Evolutionary conservation across 306 rosid genomes (phyloP), one percentile per base, ranked within the genome.

Genomic region (Phaseolus lunatus): DNA sequence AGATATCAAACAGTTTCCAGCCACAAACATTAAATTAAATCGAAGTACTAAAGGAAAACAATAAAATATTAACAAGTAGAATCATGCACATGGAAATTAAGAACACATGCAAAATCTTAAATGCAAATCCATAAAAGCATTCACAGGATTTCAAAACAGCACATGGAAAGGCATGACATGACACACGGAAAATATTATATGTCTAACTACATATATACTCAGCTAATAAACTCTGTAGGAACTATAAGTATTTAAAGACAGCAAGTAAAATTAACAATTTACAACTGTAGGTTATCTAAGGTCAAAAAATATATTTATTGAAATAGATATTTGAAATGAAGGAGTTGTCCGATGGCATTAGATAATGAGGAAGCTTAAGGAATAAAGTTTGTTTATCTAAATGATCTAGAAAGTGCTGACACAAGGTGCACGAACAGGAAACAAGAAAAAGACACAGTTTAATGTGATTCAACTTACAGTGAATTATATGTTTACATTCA

Each of bases 391-490:
- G 26, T 22, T 19, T 53, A 37, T 47, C 47, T 13, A 58, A 58
- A 6, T 41, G 64, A 15, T 31, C 19, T 16, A 58, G n/a, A n/a
- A n/a, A n/a, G 23, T 35, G 53, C 20, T 37, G 24, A 15, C 49
- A 22, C 39, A 73, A 73, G 76, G 50, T 23, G 53, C 12, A 10
- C 45, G 26, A 58, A n/a, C 19, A 73, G 31, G n/a, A 41, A 73
- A 43, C 3, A 43, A 73, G 45, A n/a, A n/a, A 8, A 20, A 39
- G 24, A 2, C n/a, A 23, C 7, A 35, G 43, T 58, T 58, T 44
- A 58, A 43, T 16, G 11, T 26, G 33, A 19, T 44, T 62, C 2
- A 9, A 47, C 47, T 13, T 27, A 47, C 62, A 11, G 5, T 0
- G 19, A 49, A 22, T 45, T 64, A 23, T 50, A 49, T 13, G 12